Base-by-base conservation (phyloP, 208 protist species). In the Crithidia fasciculata region DNA sequence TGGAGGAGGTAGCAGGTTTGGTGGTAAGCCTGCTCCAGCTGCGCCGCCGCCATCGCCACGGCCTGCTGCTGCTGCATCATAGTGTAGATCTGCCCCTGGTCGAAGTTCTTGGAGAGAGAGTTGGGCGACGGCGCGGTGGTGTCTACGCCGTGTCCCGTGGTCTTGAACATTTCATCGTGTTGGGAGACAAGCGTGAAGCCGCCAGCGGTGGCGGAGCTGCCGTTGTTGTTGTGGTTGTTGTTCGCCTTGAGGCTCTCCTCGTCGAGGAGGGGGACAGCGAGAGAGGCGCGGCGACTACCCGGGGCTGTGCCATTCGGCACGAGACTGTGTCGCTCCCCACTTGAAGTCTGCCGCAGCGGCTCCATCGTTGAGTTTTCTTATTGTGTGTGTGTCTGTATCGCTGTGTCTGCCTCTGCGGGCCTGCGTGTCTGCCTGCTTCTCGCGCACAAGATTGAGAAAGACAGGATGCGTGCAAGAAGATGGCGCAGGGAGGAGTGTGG, bases 1-100 rank as follows among this genome's bases (percentile, higher is more conserved):
- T 89, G 89, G 3, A 96, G 77, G 13, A 82, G 62, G 18, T 66
- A 80, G 19, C 86, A 81, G 0, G 87, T 91, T 16, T 84, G 70
- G 37, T 83, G 56, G 65, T 91, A 88, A 8, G 88, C 86, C 47
- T 93, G 86, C 58, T 96, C 86, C 16, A 87, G 63, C 75, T 87
- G 77, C 56, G 84, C 74, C 19, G 72, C 80, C 49, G 85, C 74
- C 80, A 80, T 69, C 19, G 72, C 74, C 54, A 79, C 71, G 2
- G 73, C 71, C 53, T 83, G 85, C 60, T 92, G 83, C 82, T 90
- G 85, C 59, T 86, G 73, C 37, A 74, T 69, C 65, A 69, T 68
- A 10, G 56, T 71, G 72, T 77, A 81, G 63, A 76, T 80, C 65
- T 60, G 80, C 55, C 56, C 81, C 63, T 40, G 82, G 39, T 90